Evolutionary conservation across 176 grass and related monocot genomes (phyloP).

Genomic region (Urochloa ruziziensis): DNA sequence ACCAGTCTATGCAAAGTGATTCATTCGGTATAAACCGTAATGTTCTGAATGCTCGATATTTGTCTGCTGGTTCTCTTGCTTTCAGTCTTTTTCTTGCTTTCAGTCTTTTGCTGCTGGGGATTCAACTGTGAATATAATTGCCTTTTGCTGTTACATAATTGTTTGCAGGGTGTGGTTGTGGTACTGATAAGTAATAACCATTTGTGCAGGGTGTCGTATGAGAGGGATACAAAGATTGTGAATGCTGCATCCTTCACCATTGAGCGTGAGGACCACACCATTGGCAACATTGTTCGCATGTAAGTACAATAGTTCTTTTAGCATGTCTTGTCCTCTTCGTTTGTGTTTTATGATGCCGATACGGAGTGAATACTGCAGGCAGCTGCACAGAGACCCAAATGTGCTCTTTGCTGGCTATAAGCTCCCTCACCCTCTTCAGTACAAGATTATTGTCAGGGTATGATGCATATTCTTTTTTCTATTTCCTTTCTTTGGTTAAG

Average conservation of each 20-base stretch:
- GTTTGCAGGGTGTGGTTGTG: neutral
- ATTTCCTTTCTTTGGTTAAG: neutral
- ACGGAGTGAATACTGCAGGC: slow-evolving; percentile 20
- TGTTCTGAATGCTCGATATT: neutral
- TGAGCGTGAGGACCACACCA: slow-evolving; percentile 56
- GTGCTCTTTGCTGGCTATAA: slow-evolving; percentile 60
- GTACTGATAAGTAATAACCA: neutral
- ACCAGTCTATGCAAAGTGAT: neutral
- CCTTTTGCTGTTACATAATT: neutral
- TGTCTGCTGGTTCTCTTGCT: neutral
- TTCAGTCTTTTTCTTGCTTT: too few relatives aligned
- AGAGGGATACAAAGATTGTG: slow-evolving; percentile 59
- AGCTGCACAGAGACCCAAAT: slow-evolving; percentile 56
- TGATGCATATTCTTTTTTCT: neutral
- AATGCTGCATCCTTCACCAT: slow-evolving; percentile 55
- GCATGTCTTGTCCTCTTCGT: neutral
- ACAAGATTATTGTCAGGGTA: slow-evolving; percentile 59
- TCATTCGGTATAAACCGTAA: neutral
- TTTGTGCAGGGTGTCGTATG: slow-evolving; percentile 43
- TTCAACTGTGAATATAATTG: neutral
- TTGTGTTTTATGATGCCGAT: neutral
- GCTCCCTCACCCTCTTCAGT: slow-evolving; percentile 39
- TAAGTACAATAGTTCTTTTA: neutral
- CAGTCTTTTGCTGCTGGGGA: neutral
- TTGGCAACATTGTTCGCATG: slow-evolving; percentile 57